Conservation (phyloP, 179 eudicot genomes). For the Spinacia oleracea region DNA sequence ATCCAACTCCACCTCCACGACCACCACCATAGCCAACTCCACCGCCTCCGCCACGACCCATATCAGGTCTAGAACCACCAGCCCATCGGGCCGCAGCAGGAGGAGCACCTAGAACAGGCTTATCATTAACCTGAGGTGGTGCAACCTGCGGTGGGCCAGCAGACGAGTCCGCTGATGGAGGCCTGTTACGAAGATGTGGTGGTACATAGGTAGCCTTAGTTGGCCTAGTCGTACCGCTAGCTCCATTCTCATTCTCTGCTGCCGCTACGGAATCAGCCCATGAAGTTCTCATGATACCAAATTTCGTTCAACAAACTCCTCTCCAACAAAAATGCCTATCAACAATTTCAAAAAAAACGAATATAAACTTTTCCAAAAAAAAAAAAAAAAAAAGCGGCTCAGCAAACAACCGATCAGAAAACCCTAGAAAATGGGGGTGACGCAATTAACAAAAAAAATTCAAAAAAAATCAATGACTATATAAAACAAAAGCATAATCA, state of each 20-base stretch:
- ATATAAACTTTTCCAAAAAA: not conserved
- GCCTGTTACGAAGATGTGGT: conserved; percentile 70
- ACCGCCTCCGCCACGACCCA: conserved; percentile 46
- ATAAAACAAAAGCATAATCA: not conserved
- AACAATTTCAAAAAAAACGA: not conserved
- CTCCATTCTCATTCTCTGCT: conserved; percentile 58
- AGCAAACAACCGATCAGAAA: conserved; percentile 11
- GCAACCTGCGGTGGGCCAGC: conserved; percentile 37
- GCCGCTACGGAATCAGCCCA: conserved; percentile 87
- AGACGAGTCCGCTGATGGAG: conserved; percentile 35
- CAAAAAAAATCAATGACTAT: not conserved
- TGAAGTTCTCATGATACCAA: conserved; percentile 62
- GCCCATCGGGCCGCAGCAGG: conserved; percentile 54
- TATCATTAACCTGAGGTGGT: conserved; percentile 49
- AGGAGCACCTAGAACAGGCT: conserved; percentile 47
- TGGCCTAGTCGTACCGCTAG: conserved; percentile 42
- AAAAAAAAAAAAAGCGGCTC: not conserved
- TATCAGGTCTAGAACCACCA: conserved; percentile 42
- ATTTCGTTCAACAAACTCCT: conserved; percentile 2
- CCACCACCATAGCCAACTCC: conserved; percentile 47
- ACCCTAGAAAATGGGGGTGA: conserved; percentile 18
- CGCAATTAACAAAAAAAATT: not conserved
- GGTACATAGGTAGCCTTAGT: conserved; percentile 63
- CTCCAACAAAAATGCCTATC: conserved; percentile 7
- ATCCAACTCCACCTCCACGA: conserved; percentile 61